Base-by-base conservation (phyloP, 202 grass and related monocot genomes). In the Thinopyrum obtusiflorum region DNA sequence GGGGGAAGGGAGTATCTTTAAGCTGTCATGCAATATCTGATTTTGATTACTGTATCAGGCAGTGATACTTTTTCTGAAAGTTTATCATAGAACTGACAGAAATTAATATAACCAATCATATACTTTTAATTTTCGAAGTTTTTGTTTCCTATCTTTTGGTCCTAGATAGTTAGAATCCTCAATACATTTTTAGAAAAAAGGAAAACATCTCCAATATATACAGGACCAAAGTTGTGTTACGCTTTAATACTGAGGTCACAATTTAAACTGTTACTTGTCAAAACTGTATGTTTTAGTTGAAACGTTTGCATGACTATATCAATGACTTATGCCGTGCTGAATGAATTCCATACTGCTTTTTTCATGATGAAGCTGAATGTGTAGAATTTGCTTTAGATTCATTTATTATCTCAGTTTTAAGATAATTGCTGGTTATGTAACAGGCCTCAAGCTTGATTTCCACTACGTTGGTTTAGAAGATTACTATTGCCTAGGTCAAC, bases 361-460 rank as follows among this genome's bases (percentile, higher is more conserved):
- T n/a, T 61, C 15, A 67, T 72, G 73, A 74, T 73, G 47, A 10
- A 28, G 26, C 6, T 7, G 12, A 80, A 20, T 75, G 65, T 67
- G 46, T 75, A 60, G 10, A 74, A n/a, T 80, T 69, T 69, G 0
- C 11, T 64, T 83, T 6, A 49, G 5, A 78, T 35, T 79, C 31
- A 33, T 57, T 62, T 23, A 14, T 8, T 53, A 78, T 57, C 53
- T 55, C 39, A 28, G 47, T 79, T 21, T 46, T 74, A 82, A 33
- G 33, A 21, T 64, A 39, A 24, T 46, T 79, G 4, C 9, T 86
- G 13, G 24, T 67, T 77, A 39, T 78, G 29, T 65, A 65, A 77
- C 68, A 62, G 73, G 59, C 75, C 66, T 40, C 81, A 75, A 80
- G 68, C 23, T 79, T 61, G 68, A 76, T 67, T 90, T 80, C 11